Evolutionary conservation across 75 land plant genomes (phyloP).

Genomic region (Chamaecyparis obtusa): DNA sequence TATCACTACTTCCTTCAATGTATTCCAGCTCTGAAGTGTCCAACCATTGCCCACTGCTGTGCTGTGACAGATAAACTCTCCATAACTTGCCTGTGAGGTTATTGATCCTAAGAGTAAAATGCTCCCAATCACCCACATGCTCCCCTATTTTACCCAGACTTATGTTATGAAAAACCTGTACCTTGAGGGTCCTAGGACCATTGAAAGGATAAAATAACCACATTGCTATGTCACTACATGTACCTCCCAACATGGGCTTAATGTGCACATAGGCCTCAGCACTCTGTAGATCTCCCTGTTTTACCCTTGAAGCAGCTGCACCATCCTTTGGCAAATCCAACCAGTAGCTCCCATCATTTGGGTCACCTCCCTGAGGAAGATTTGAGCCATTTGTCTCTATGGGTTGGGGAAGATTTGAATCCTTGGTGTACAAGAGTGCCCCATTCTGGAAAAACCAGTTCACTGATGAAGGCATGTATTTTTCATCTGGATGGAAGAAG

Average conservation of each 20-base stretch:
- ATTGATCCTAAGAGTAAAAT: slow-evolving; percentile 33
- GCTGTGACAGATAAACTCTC: slow-evolving; percentile 36
- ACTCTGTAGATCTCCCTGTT: slow-evolving; percentile 22
- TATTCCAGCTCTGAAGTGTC: slow-evolving; percentile 34
- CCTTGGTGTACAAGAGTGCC: slow-evolving; percentile 22
- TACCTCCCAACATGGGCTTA: slow-evolving; percentile 37
- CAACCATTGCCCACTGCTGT: slow-evolving; percentile 36
- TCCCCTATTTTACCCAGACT: slow-evolving; percentile 29
- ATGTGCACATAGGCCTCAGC: slow-evolving; percentile 31
- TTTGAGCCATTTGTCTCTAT: slow-evolving; percentile 29
- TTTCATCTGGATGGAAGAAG: slow-evolving; percentile 38
- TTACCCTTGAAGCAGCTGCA: slow-evolving; percentile 20
- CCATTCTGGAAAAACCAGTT: slow-evolving; percentile 33
- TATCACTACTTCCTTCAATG: slow-evolving; percentile 18
- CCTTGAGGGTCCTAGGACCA: slow-evolving; percentile 30
- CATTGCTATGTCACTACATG: slow-evolving; percentile 30
- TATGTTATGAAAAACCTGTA: slow-evolving; percentile 15
- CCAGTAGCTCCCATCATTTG: slow-evolving; percentile 35
- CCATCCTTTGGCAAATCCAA: slow-evolving; percentile 33
- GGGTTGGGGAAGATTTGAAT: neutral
- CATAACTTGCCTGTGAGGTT: slow-evolving; percentile 38
- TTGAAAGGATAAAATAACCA: slow-evolving; percentile 49
- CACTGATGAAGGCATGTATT: slow-evolving; percentile 31
- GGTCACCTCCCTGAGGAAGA: slow-evolving; percentile 30
- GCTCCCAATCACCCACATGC: slow-evolving; percentile 49